Evolutionary conservation across 202 grass and related monocot genomes (phyloP).

Genomic region (Setaria viridis): DNA sequence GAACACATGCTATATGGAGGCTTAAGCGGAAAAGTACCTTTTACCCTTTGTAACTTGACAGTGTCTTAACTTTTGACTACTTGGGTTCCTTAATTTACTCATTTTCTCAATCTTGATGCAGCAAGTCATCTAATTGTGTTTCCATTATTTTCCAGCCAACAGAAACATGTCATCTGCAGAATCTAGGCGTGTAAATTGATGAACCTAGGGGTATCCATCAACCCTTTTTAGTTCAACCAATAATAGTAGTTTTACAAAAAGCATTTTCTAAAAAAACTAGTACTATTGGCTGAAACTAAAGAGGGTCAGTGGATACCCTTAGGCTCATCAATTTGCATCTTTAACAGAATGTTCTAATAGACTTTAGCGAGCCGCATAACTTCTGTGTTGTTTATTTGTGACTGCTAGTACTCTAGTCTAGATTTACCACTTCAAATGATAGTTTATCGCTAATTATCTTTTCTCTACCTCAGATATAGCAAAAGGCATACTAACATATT

Average conservation of each 20-base stretch:
- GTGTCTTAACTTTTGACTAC: no score
- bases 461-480: slow-evolving; percentile 66
- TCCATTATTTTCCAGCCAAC: slow-evolving; percentile 17
- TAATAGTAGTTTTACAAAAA: neutral
- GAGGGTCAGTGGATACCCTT: neutral
- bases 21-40: neutral
- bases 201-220: neutral
- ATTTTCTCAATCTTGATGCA: neutral
- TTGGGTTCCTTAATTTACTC: slow-evolving; percentile 6
- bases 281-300: neutral
- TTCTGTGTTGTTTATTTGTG: slow-evolving; percentile 28
- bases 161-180: neutral
- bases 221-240: neutral
- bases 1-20: neutral
- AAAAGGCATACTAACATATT: slow-evolving; percentile 87
- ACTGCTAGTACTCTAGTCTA: slow-evolving; percentile 11
- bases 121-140: slow-evolving; percentile 20
- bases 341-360: slow-evolving; percentile 1
- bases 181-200: neutral
- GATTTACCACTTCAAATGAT: slow-evolving; percentile 1
- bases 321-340: neutral
- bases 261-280: neutral
- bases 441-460: slow-evolving; percentile 44
- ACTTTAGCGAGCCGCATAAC: slow-evolving; percentile 13
- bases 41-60: neutral